These are phyloP conservation scores for Penicillium hesseltinei DNA, from an alignment of 2,329 filamentous ascomycete genomes.

Conservation along the genomic window DNA sequence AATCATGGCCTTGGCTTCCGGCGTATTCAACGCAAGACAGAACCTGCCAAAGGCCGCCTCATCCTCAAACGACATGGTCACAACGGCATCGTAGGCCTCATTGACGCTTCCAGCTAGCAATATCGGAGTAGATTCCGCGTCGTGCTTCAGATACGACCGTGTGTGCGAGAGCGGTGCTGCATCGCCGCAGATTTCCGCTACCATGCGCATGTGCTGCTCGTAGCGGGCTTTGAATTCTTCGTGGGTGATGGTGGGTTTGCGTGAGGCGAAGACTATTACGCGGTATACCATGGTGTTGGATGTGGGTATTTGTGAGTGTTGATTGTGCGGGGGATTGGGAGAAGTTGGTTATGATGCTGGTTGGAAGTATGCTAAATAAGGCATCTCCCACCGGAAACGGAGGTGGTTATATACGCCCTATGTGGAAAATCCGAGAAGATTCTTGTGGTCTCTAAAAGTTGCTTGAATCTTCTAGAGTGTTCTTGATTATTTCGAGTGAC, in stretches of 20 bases:
- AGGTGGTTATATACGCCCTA: background rate
- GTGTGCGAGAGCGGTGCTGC: background rate
- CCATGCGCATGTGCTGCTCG: background rate
- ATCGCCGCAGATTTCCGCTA: background rate
- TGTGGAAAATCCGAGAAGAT: background rate
- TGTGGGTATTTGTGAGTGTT: background rate
- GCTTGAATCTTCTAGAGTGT: background rate
- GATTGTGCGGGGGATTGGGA: background rate
- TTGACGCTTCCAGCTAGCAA: background rate
- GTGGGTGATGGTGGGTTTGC: background rate
- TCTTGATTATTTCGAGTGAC: background rate
- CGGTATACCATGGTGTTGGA: background rate
- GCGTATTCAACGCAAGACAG: background rate
- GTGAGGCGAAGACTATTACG: background rate
- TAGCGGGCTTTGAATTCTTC: background rate
- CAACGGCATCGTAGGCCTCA: background rate
- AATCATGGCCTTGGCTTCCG: background rate
- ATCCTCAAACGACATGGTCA: background rate
- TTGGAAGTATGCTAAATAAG: background rate
- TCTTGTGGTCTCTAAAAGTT: background rate
- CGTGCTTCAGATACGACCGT: background rate
- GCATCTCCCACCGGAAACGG: background rate
- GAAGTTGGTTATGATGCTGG: background rate
- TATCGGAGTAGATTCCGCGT: background rate
- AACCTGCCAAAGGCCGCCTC: background rate